Percentiles rank a stretch among this genome's conserved stretches.
Evolutionary conservation across 2,329 filamentous ascomycete species (phyloP).

Genomic region (Sporothrix luriei): DNA sequence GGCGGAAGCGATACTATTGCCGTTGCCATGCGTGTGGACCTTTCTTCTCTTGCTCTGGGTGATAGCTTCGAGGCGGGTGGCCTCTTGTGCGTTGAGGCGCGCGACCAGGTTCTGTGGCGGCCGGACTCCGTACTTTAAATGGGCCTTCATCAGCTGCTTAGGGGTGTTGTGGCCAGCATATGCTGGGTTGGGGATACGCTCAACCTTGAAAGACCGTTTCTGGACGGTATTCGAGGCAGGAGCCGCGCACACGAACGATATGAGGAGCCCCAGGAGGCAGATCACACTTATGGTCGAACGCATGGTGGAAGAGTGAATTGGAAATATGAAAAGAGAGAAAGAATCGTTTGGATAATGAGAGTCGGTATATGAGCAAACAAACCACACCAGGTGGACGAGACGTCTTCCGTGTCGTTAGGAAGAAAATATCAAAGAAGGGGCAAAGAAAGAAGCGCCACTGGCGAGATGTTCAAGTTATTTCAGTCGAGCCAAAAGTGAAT

Average conservation of each 20-base stretch:
- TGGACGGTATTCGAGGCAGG: constrained; percentile 50
- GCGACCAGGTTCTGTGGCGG: constrained; percentile 50
- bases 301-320: constrained; percentile 35
- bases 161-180: constrained; percentile 61
- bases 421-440: constrained; percentile 12
- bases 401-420: neutral
- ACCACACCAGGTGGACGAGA: constrained; percentile 40
- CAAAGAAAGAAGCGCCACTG: constrained; percentile 25
- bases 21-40: constrained; percentile 23
- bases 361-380: constrained; percentile 16
- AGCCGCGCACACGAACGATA: constrained; percentile 49
- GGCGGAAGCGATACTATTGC: constrained; percentile 17
- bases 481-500: constrained; percentile 18
- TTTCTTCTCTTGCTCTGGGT: constrained; percentile 20
- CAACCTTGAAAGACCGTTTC: constrained; percentile 64
- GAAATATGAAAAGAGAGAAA: constrained; percentile 11
- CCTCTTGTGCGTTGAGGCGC: constrained; percentile 41
- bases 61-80: constrained; percentile 36
- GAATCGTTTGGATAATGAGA: neutral
- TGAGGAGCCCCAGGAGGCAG: constrained; percentile 53
- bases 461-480: constrained; percentile 24
- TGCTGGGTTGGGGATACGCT: constrained; percentile 58
- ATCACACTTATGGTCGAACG: constrained; percentile 38
- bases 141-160: constrained; percentile 64
- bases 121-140: constrained; percentile 66